phyloP scores from a whole-genome alignment of 345 rosid genomes.

The Linum trigynum region DNA sequence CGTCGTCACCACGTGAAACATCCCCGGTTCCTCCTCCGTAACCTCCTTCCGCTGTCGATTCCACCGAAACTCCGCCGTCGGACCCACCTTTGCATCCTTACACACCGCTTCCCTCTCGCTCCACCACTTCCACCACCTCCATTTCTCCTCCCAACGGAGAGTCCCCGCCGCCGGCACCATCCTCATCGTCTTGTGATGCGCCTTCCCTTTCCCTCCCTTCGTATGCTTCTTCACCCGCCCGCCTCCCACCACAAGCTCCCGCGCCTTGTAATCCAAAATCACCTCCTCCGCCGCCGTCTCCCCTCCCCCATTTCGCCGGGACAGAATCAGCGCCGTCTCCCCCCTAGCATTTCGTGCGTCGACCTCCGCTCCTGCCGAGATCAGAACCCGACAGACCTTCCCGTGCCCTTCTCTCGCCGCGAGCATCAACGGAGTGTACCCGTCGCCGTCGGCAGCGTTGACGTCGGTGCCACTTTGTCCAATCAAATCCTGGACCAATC shows the following conservation, averaged over 20 bases:
- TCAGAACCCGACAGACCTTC: not conserved
- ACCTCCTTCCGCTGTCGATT: not conserved
- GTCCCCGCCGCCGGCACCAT: not conserved
- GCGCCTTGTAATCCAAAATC: slow-evolving; percentile 2
- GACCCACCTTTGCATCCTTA: slow-evolving; percentile 6
- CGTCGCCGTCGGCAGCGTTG: slow-evolving; percentile 3
- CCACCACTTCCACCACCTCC: slow-evolving; percentile 1
- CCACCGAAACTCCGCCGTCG: slow-evolving; percentile 1
- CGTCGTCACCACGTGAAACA: slow-evolving; percentile 9
- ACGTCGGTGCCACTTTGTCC: not conserved
- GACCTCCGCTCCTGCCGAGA: slow-evolving; percentile 1
- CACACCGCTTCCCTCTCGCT: slow-evolving; percentile 2
- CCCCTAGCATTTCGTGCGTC: not conserved
- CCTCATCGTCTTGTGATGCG: not conserved
- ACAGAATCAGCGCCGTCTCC: slow-evolving; percentile 1
- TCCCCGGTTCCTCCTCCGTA: not conserved
- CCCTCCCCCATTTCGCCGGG: not conserved
- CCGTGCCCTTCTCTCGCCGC: slow-evolving; percentile 8
- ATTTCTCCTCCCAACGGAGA: not conserved
- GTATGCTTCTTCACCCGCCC: slow-evolving; percentile 7
- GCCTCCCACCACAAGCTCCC: slow-evolving; percentile 4
- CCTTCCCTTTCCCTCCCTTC: slow-evolving; percentile 6
- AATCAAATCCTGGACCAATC: not conserved
- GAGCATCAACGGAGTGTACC: slow-evolving; percentile 9
- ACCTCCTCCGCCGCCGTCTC: not conserved